phyloP scores from a whole-genome alignment of 208 protist genomes.

The Leishmania lainsoni region DNA sequence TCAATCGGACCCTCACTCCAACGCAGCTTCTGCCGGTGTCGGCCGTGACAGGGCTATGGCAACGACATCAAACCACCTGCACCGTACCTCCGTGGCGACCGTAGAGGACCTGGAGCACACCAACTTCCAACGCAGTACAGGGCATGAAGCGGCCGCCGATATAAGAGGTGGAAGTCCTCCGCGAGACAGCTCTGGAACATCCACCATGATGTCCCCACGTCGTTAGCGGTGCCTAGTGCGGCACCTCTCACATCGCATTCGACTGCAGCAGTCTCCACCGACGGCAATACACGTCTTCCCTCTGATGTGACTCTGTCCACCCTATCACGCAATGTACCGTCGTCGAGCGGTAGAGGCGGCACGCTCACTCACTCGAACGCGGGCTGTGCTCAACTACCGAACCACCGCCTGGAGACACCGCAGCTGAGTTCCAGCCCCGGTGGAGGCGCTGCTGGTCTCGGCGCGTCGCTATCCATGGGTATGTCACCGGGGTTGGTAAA shows the following conservation, averaged over 20 bases:
- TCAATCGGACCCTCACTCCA: not conserved
- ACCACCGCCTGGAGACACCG: constrained; percentile 23
- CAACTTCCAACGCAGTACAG: not conserved
- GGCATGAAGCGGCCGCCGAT: not conserved
- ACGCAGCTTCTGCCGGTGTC: no score
- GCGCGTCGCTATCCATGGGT: constrained; percentile 1
- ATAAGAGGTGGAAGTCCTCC: not conserved
- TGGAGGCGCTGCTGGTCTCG: not conserved
- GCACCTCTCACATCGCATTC: not conserved
- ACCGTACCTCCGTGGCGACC: not conserved
- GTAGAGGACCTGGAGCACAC: not conserved
- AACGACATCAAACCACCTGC: not conserved
- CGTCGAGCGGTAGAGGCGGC: not conserved
- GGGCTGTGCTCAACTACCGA: constrained; percentile 5
- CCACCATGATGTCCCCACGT: not conserved
- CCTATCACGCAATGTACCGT: not conserved
- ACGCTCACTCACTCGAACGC: constrained; percentile 5
- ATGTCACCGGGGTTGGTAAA: constrained; percentile 18
- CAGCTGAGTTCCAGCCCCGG: constrained; percentile 11
- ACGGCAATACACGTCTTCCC: not conserved
- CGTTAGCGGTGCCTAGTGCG: not conserved
- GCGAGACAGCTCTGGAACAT: not conserved
- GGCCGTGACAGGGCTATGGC: not conserved
- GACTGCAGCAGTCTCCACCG: not conserved
- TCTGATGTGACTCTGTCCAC: not conserved